Base-by-base conservation (phyloP, 345 rosid genomes). In the Lumnitzera racemosa region DNA sequence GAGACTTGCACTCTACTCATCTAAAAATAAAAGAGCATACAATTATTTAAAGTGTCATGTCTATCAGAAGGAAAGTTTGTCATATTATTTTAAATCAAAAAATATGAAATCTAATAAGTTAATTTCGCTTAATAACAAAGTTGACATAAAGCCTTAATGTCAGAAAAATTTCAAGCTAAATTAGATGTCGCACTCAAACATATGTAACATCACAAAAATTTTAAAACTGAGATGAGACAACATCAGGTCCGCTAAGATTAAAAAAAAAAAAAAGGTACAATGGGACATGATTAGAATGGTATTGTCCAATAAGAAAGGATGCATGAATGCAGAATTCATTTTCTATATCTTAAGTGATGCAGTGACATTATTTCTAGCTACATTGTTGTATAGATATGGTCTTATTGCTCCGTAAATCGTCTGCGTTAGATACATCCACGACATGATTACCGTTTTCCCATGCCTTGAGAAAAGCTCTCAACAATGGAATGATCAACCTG, bases 401-500 rank as follows among this genome's bases (percentile, higher is more conserved):
- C 66, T 79, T 3, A 96, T 85, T 5, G 79, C 85, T 63, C 96
- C 91, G 27, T 87, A 84, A 13, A 90, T 88, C 17, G 99, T 97
- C 51, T 77, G 63, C 9, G 97, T 90, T 16, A 95, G 99, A 61
- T 90, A 94, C 3, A 94, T 69, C 53, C 99, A 79, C 7, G 99
- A 88, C 1, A 96, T 73, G 27, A 88, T 88, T 11, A 84, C 89
- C 47, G 74, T 83, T 67, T 96, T 76, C 25, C 99, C 99, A 67
- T 20, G 20, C 96, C 90, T 74, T 85, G 97, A 0, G 64, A 91
- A 29, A 84, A 94, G 67, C 84, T 87, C 70, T 94, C 99, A 29
- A 94, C 82, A 25, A 92, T 88, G 11, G 97, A 92, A 78, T 89
- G 98, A 77, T 92, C 98, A 20, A 92, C 96, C 98, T 89, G 70